phyloP scores from a whole-genome alignment of 2,329 filamentous ascomycete species.

The Chalaropsis ovoidea region DNA sequence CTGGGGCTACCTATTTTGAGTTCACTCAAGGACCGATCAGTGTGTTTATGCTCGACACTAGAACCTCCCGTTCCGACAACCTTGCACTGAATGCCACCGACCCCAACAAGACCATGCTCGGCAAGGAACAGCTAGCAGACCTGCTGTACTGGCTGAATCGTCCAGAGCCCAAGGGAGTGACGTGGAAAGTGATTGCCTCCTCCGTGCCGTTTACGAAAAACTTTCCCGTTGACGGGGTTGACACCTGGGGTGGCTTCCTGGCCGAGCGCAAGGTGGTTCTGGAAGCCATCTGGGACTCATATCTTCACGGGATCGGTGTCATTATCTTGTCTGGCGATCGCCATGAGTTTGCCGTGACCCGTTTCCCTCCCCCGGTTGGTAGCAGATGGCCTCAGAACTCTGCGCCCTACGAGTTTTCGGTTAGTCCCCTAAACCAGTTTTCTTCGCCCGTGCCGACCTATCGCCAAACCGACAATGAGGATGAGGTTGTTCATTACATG shows the following conservation, averaged over 20 bases:
- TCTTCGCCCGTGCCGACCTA: constrained; percentile 81
- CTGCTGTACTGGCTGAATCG: constrained; percentile 65
- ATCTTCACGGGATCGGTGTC: constrained; percentile 64
- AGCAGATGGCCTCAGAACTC: constrained; percentile 54
- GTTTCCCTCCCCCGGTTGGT: constrained; percentile 53
- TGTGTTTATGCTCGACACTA: constrained; percentile 91
- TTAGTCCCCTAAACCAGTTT: constrained; percentile 86
- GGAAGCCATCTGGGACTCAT: constrained; percentile 84
- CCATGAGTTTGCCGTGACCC: constrained; percentile 93
- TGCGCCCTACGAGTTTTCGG: constrained; percentile 81
- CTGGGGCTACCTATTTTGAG: constrained; percentile 69
- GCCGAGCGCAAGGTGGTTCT: constrained; percentile 67
- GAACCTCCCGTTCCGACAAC: constrained; percentile 69
- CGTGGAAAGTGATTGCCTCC: constrained; percentile 88
- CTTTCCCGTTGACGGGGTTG: constrained; percentile 76
- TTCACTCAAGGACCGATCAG: constrained; percentile 84
- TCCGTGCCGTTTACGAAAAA: constrained; percentile 96
- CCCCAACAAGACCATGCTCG: constrained; percentile 75
- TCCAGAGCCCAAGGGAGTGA: constrained; percentile 64
- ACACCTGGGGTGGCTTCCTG: constrained; percentile 92
- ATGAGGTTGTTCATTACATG: constrained; percentile 76
- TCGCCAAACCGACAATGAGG: constrained; percentile 66
- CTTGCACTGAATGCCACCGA: constrained; percentile 46
- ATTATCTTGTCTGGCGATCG: constrained; percentile 81
- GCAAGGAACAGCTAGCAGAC: constrained; percentile 64